phyloP scores from a whole-genome alignment of 2,329 filamentous ascomycete species.

The Ceratocystis destructans region DNA sequence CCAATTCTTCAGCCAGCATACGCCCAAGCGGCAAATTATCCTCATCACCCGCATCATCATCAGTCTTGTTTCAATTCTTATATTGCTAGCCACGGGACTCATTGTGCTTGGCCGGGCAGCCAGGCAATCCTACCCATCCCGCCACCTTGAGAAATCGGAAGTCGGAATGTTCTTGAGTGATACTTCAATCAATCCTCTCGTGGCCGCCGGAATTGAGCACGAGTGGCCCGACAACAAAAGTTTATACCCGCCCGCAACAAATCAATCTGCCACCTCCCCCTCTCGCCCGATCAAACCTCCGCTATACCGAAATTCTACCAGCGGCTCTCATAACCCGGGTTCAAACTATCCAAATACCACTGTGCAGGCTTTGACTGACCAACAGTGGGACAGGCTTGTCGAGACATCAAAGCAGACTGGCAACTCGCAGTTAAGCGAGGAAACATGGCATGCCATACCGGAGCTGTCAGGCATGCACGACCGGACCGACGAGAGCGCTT shows the following conservation, averaged over 20 bases:
- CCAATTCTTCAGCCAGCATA: background rate
- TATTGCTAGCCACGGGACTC: background rate
- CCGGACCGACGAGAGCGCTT: background rate
- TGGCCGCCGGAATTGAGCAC: background rate
- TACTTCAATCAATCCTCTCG: background rate
- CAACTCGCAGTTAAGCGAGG: background rate
- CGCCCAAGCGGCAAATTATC: background rate
- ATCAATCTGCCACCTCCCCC: background rate
- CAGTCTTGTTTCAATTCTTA: background rate
- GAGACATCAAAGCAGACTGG: background rate
- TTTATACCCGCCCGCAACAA: background rate
- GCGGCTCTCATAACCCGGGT: background rate
- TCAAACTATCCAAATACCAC: background rate
- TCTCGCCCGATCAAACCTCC: background rate
- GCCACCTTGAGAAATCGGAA: background rate
- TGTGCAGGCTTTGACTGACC: background rate
- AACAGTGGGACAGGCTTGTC: constrained; percentile 3
- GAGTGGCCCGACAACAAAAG: background rate
- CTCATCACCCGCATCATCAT: background rate
- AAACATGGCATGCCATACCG: background rate
- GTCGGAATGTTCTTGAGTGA: background rate
- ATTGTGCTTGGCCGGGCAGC: background rate
- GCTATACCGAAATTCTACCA: background rate
- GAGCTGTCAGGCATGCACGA: background rate
- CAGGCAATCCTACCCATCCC: background rate